Evolutionary conservation across 2,329 filamentous ascomycete species (phyloP).

Genomic region (Huntiella savannae): DNA sequence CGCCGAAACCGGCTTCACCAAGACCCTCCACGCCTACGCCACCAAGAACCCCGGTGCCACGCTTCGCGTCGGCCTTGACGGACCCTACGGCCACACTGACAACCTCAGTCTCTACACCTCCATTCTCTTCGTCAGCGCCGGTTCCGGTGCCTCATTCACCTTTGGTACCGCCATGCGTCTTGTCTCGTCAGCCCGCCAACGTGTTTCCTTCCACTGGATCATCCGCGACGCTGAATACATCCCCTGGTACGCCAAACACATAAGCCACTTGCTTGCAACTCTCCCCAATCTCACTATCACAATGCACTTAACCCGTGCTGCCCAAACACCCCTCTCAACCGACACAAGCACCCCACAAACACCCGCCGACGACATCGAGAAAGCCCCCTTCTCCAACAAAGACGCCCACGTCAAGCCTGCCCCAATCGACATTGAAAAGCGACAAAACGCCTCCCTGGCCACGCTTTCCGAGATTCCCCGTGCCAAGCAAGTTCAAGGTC

Average conservation of each 20-base stretch:
- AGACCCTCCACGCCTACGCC: conserved; percentile 33
- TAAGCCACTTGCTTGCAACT: conserved; percentile 16
- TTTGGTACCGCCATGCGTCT: conserved; percentile 22
- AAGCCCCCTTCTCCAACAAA: background rate
- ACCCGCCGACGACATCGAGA: background rate
- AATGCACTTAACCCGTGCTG: conserved; percentile 20
- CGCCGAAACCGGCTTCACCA: conserved; percentile 39
- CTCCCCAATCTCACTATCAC: conserved; percentile 17
- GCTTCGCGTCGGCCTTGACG: conserved; percentile 35
- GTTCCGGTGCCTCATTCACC: conserved; percentile 40
- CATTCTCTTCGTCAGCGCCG: conserved; percentile 39
- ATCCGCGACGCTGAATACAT: conserved; percentile 20
- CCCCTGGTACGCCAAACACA: conserved; percentile 21
- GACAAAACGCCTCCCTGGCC: no score
- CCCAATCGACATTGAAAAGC: conserved; percentile 1
- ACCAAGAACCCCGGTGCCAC: conserved; percentile 26
- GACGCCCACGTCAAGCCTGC: background rate
- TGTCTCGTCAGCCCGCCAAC: conserved; percentile 14
- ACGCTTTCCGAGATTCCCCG: background rate
- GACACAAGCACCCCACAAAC: background rate
- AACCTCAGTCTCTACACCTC: conserved; percentile 33
- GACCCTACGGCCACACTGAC: conserved; percentile 38
- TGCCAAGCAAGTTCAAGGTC: background rate
- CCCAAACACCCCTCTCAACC: background rate
- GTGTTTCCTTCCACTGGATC: conserved; percentile 22